A percentile compares a stretch with the other conserved stretches of the same genome.
phyloP scores from a whole-genome alignment of 75 land plant species.

The Selaginella tamariscina region DNA sequence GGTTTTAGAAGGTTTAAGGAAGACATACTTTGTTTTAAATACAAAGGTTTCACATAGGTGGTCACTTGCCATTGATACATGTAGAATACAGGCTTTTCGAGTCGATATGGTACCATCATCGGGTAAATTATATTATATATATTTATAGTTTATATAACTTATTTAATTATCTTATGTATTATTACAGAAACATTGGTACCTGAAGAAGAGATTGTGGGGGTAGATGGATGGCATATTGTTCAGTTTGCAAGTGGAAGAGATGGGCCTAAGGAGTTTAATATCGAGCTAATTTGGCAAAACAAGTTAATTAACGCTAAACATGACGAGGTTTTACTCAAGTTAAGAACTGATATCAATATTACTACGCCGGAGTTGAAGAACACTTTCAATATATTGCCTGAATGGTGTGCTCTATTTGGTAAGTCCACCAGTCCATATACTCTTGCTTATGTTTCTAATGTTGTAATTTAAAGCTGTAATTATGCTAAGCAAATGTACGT shows the following conservation, averaged over 20 bases:
- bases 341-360: constrained; percentile 64
- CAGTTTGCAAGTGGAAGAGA: constrained; percentile 54
- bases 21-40: constrained; percentile 42
- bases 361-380: constrained; percentile 39
- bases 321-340: constrained; percentile 38
- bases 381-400: constrained; percentile 56
- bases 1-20: constrained; percentile 24
- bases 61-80: constrained; percentile 58
- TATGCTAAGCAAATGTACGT: too few species aligned
- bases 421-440: constrained; percentile 72
- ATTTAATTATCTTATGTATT: constrained; percentile 19
- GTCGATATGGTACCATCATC: neutral
- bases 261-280: constrained; percentile 46
- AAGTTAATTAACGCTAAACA: constrained; percentile 4
- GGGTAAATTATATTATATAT: neutral
- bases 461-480: constrained; percentile 20
- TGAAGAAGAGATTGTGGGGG: constrained; percentile 29
- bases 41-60: constrained; percentile 49
- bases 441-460: constrained; percentile 47
- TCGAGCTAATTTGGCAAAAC: constrained; percentile 52
- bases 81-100: constrained; percentile 27
- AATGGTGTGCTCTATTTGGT: constrained; percentile 76
- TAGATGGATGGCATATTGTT: constrained; percentile 73
- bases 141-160: too few species aligned
- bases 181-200: constrained; percentile 41